Conservation (phyloP, 305 asterid species). For the Ilex paraguariensis region DNA sequence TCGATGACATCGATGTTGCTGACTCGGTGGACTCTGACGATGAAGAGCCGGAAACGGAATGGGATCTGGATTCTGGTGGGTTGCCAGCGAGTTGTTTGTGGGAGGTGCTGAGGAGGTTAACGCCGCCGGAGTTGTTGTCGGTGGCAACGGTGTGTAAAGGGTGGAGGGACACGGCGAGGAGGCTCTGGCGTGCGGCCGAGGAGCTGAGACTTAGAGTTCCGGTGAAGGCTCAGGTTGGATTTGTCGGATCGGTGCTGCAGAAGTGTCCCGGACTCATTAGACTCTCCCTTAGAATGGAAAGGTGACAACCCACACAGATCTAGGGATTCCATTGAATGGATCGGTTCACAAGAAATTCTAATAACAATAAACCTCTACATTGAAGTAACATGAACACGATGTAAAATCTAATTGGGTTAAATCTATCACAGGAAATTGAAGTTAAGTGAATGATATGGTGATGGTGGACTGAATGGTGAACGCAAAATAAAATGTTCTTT, state of each 20-base stretch:
- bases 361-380: no score
- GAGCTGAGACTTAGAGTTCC: conserved; percentile 87
- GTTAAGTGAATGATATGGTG: no score
- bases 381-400: no score
- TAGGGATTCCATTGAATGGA: conserved; percentile 15
- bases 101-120: conserved; percentile 86
- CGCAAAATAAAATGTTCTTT: no score
- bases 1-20: conserved; percentile 54
- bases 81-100: conserved; percentile 59
- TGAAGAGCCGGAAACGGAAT: conserved; percentile 36
- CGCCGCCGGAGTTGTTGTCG: conserved; percentile 60
- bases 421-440: no score
- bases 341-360: background rate
- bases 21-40: conserved; percentile 41
- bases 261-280: conserved; percentile 75
- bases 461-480: no score
- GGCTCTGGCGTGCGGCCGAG: conserved; percentile 81
- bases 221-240: conserved; percentile 61
- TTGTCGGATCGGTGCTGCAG: conserved; percentile 83
- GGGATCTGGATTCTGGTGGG: conserved; percentile 48
- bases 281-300: conserved; percentile 72
- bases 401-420: no score
- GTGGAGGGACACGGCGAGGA: conserved; percentile 68
- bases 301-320: conserved; percentile 48
- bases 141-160: conserved; percentile 81